Evolutionary conservation across 2,329 filamentous ascomycete species (phyloP).

Genomic region (Chaetomium sp.): DNA sequence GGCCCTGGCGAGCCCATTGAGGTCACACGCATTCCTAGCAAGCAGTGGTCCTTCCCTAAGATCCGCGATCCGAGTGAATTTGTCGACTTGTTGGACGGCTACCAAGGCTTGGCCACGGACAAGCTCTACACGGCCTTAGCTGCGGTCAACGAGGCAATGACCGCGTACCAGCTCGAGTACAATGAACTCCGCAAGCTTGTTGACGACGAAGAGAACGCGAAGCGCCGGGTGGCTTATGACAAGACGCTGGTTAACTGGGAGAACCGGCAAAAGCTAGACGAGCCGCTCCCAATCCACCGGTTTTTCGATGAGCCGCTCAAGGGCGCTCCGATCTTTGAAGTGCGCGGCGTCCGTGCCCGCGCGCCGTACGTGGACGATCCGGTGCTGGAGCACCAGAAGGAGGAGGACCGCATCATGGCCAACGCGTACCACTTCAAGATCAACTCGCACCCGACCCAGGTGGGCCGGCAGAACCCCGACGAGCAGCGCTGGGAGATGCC

Average conservation of each 20-base stretch:
- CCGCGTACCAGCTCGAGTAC: constrained; percentile 51
- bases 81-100: constrained; percentile 41
- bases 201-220: constrained; percentile 52
- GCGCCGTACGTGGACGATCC: constrained; percentile 37
- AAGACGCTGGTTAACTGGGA: constrained; percentile 31
- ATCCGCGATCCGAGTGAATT: constrained; percentile 46
- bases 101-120: constrained; percentile 41
- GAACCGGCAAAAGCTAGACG: constrained; percentile 26
- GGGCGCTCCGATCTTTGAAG: constrained; percentile 38
- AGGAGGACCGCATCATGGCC: constrained; percentile 54
- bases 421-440: constrained; percentile 56
- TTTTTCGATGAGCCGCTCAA: constrained; percentile 38
- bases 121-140: constrained; percentile 42
- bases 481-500: constrained; percentile 49
- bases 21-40: constrained; percentile 25
- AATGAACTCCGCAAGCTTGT: constrained; percentile 43
- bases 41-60: constrained; percentile 43
- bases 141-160: constrained; percentile 39
- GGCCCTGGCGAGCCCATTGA: constrained; percentile 18
- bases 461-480: constrained; percentile 53
- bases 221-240: constrained; percentile 44
- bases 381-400: constrained; percentile 38
- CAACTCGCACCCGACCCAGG: constrained; percentile 49
- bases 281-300: constrained; percentile 20
- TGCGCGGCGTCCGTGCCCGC: constrained; percentile 47